Base-by-base conservation (phyloP, 345 rosid species). In the Brassica juncea region DNA sequence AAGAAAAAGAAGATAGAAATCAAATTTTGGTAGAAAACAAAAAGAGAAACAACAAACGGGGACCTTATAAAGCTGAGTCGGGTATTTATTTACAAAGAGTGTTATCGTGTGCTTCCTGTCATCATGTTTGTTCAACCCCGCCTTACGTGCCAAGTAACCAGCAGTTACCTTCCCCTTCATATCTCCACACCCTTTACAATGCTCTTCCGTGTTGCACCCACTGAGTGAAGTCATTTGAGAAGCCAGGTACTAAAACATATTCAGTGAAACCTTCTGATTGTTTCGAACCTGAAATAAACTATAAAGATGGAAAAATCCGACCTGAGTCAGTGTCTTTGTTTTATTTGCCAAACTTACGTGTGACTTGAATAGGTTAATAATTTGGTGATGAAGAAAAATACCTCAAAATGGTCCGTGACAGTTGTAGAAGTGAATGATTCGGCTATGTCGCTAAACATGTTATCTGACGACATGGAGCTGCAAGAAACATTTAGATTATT, bases 361-460 rank as follows among this genome's bases (percentile, higher is more conserved):
- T 4, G 52, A 30, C 27, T 10, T 78, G n/a, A 78, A 35, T 30
- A 61, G 19, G 2, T 12, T 32, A 9, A 12, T 23, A 30, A n/a
- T 60, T 57, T 21, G 62, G 15, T 30, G 70, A 73, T 25, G 64
- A 68, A 68, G 57, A 5, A 49, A 16, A 27, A 31, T 55, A 81
- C 83, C 5, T 66, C 69, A 58, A 44, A 65, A 57, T 71, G 11
- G 73, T 58, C 52, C 5, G 80, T 63, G 4, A 4, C 16, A 7
- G 71, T 55, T 69, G 27, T 12, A 14, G 83, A 81, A 42, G 80
- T 81, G 72, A 81, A 68, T 6, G 83, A 81, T 42, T 75, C 83
- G 23, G 76, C 80, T 32, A 71, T 6, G 47, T 81, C 80, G 44
- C 80, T 71, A 73, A 75, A 81, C 7, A 81, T 58, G 58, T 80